phyloP scores from a whole-genome alignment of 345 rosid genomes.

The Crucihimalaya himalaica region DNA sequence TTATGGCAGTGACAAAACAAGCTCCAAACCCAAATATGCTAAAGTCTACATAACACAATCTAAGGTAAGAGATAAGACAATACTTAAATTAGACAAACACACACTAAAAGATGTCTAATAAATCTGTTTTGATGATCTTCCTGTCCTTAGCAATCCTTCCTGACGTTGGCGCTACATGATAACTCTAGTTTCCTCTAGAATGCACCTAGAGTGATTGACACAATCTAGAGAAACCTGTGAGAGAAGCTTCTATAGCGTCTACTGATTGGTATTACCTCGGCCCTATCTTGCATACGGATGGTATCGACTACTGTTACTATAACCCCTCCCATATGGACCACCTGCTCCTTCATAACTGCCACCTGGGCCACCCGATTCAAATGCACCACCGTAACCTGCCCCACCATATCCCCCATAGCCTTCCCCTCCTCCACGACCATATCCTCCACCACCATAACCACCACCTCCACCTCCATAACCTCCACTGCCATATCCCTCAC shows the following conservation, averaged over 20 bases:
- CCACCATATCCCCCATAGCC: slow-evolving; percentile 55
- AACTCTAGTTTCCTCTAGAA: slow-evolving; percentile 40
- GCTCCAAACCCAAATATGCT: slow-evolving; percentile 40
- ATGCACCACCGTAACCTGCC: slow-evolving; percentile 69
- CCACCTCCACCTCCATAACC: slow-evolving; percentile 72
- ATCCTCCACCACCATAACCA: slow-evolving; percentile 59
- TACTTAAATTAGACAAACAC: slow-evolving; percentile 28
- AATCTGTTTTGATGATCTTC: slow-evolving; percentile 22
- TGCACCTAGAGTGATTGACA: slow-evolving; percentile 33
- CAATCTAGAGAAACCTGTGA: slow-evolving; percentile 38
- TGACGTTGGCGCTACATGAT: slow-evolving; percentile 39
- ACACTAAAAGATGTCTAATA: slow-evolving; percentile 25
- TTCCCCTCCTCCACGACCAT: slow-evolving; percentile 60
- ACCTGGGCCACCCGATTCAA: slow-evolving; percentile 85
- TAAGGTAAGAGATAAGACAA: slow-evolving; percentile 27
- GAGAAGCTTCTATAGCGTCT: slow-evolving; percentile 34
- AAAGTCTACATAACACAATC: slow-evolving; percentile 42
- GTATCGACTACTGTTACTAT: slow-evolving; percentile 92
- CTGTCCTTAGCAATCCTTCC: slow-evolving; percentile 41
- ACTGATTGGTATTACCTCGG: slow-evolving; percentile 17
- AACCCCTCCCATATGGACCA: slow-evolving; percentile 84
- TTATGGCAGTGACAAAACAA: slow-evolving; percentile 19
- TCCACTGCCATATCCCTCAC: slow-evolving; percentile 71
- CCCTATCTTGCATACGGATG: slow-evolving; percentile 92
- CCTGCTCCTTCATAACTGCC: slow-evolving; percentile 80